Percentiles rank a stretch among this genome's conserved stretches.
Evolutionary conservation across 2,329 filamentous ascomycete genomes (phyloP).

Genomic region (Fusarium sp.): DNA sequence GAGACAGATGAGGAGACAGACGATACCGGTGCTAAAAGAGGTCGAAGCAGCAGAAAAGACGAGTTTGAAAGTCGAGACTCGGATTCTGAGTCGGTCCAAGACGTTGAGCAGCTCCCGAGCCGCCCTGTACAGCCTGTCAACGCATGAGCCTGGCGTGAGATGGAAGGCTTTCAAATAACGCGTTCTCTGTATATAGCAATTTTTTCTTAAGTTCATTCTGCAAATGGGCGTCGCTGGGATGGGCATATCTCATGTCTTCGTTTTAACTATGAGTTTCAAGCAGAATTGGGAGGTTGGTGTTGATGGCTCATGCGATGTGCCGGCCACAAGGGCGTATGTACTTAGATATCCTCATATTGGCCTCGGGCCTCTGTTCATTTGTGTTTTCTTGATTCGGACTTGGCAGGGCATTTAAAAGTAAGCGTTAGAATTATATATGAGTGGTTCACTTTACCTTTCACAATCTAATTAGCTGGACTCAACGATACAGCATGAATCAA

Average conservation of each 20-base stretch:
- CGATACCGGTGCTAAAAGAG: slow-evolving; percentile 20
- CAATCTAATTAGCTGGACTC: not conserved
- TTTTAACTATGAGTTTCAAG: slow-evolving; percentile 15
- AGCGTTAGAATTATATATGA: slow-evolving; percentile 40
- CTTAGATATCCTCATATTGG: slow-evolving; percentile 41
- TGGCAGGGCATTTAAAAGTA: slow-evolving; percentile 38
- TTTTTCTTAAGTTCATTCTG: slow-evolving; percentile 22
- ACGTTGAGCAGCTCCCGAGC: slow-evolving; percentile 46
- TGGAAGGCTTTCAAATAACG: slow-evolving; percentile 21
- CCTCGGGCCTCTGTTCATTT: slow-evolving; percentile 31
- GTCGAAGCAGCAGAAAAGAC: slow-evolving; percentile 44
- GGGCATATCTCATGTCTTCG: slow-evolving; percentile 21
- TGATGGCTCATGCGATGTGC: slow-evolving; percentile 16
- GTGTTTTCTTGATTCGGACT: slow-evolving; percentile 28
- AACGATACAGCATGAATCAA: not conserved
- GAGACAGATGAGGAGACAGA: slow-evolving; percentile 49
- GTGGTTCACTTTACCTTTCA: not conserved
- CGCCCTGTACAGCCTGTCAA: slow-evolving; percentile 49
- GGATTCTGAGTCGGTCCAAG: slow-evolving; percentile 46
- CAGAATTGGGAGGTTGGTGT: slow-evolving; percentile 5
- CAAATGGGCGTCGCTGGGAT: slow-evolving; percentile 12
- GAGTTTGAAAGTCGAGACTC: slow-evolving; percentile 45
- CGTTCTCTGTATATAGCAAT: slow-evolving; percentile 44
- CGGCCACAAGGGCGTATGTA: slow-evolving; percentile 37
- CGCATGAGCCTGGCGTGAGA: slow-evolving; percentile 42